Evolutionary conservation across 2,329 filamentous ascomycete genomes (phyloP).

Genomic region (Exophiala lecanii-corni): DNA sequence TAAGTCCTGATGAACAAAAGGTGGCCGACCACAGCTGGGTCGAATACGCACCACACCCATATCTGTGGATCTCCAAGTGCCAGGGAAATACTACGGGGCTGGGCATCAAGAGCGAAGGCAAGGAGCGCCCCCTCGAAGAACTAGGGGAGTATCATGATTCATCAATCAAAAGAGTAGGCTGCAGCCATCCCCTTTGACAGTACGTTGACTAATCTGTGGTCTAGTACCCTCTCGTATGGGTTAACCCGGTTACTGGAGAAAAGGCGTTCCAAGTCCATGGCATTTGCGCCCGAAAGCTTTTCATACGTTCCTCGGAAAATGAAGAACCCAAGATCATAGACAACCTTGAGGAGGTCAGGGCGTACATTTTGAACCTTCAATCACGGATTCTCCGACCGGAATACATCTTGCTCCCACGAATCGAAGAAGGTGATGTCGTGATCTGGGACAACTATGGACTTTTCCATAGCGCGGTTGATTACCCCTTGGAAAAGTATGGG

Average conservation of each 20-base stretch:
- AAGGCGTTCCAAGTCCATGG: constrained; percentile 44
- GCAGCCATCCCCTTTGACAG: neutral
- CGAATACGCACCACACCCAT: constrained; percentile 44
- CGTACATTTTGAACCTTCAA: constrained; percentile 36
- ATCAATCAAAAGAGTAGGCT: constrained; percentile 32
- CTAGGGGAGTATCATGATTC: constrained; percentile 35
- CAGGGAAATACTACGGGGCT: constrained; percentile 40
- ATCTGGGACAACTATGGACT: constrained; percentile 43
- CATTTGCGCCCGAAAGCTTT: constrained; percentile 38
- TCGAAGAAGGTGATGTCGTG: constrained; percentile 43
- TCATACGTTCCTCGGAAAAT: constrained; percentile 33
- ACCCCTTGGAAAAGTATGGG: constrained; percentile 36
- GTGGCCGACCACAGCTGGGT: constrained; percentile 44
- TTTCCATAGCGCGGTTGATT: constrained; percentile 44
- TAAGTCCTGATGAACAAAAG: constrained; percentile 39
- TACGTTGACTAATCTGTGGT: neutral
- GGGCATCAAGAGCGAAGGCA: constrained; percentile 37
- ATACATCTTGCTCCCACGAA: constrained; percentile 37
- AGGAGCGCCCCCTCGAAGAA: constrained; percentile 37
- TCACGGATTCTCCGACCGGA: constrained; percentile 40
- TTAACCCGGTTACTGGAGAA: constrained; percentile 41
- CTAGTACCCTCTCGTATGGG: constrained; percentile 46
- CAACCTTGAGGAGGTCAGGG: constrained; percentile 37
- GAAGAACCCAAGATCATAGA: constrained; percentile 36
- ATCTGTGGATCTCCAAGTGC: constrained; percentile 42